Evolutionary conservation across 495 filamentous ascomycete species (phyloP), one percentile per base, ranked within the genome.

Genomic region (Sabuloglossum arenarium): DNA sequence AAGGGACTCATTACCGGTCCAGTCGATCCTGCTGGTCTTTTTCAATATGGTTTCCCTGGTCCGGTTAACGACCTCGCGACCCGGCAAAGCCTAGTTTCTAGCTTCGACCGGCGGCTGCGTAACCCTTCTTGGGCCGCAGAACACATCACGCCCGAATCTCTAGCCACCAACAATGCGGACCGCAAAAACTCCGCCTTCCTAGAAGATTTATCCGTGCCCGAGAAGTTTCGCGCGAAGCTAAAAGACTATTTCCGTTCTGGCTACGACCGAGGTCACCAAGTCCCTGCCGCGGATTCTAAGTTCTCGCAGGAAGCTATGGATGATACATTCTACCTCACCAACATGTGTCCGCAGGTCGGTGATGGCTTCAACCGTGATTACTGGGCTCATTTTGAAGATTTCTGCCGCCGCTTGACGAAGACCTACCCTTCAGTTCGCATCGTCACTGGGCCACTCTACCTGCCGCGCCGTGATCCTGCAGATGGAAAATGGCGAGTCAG

Each of bases 311-410:
- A 76, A 16, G 91, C 93, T 19, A 90, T 98, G 83, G 81, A 98
- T 69, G 86, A 82, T 49, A 98, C 91, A 1, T 98, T 98, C 64
- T 77, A 75, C 60, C 77, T 98, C 42, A 83, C 73, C 64, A 98
- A 98, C 70, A 98, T 98, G 89, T 94, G 86, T 61, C 91, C 91
- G 19, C 91, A 98, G 68, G 90, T 98, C 2, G 91, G 91, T 53
- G 85, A 91, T 65, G 91, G 91, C 29, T 98, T 98, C 73, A 98
- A 98, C 69, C 75, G 91, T 21, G 91, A 98, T 69, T 94, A 98
- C 78, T 98, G 91, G 91, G 81, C 93, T 53, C 93, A 97, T 65
- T 89, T 98, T 62, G 91, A 98, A 69, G 88, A 94, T 61, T 98
- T 97, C 67, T 94, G 93, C 68, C 78, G 91, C 2, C 72, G 85